phyloP scores from a whole-genome alignment of 2,329 filamentous ascomycete genomes.

The Cordyceps tenuipes region DNA sequence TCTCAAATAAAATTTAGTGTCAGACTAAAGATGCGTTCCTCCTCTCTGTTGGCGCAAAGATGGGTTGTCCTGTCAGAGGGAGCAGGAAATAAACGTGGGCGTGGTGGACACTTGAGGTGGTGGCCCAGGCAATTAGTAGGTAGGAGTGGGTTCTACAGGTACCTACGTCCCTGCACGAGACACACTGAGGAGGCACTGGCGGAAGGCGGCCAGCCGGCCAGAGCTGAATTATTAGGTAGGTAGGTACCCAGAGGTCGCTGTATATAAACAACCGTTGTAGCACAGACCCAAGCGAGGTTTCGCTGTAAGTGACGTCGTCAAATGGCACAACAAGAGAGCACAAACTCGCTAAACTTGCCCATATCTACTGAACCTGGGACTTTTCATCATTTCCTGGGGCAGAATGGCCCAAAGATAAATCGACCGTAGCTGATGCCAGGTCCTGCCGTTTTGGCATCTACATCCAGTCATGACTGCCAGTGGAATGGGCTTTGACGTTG shows the following conservation, averaged over 20 bases:
- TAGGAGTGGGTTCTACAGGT: neutral
- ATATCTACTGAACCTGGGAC: neutral
- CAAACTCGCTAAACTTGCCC: neutral
- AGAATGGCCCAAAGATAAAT: neutral
- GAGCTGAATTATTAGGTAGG: too few relatives aligned
- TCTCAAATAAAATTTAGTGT: neutral
- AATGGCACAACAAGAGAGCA: neutral
- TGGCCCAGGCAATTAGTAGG: neutral
- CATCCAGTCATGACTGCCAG: neutral
- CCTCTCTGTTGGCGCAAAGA: neutral
- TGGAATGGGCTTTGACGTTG: neutral
- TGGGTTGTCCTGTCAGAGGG: neutral
- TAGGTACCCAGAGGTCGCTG: too few relatives aligned
- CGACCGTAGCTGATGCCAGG: neutral
- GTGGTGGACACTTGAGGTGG: neutral
- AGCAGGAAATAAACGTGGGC: conserved; percentile 6
- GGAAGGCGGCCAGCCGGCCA: too few relatives aligned
- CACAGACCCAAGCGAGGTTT: too few relatives aligned
- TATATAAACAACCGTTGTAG: too few relatives aligned
- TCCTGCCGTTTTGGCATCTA: neutral
- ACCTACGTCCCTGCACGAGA: neutral
- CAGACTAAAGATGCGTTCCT: neutral
- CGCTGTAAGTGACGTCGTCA: too few relatives aligned
- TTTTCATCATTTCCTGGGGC: neutral
- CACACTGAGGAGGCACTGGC: neutral